Percentiles rank a stretch among this genome's conserved stretches.
Conservation (phyloP, 805 yeast species). For the Scheffersomyces lignosus region DNA sequence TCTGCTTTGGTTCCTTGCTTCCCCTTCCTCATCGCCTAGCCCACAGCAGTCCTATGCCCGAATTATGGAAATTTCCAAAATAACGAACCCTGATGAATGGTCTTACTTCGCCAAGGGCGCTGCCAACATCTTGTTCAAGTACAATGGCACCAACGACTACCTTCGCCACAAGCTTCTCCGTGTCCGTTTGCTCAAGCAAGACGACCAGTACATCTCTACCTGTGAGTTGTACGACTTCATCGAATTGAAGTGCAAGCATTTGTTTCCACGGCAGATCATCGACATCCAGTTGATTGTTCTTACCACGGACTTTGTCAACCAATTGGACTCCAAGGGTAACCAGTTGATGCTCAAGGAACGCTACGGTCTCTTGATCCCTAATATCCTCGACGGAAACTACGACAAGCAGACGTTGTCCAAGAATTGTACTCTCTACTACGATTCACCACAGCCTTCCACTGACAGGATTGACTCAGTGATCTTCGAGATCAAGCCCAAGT, state of each 20-base stretch:
- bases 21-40: too few species aligned
- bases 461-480: slow-evolving; percentile 15
- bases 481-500: slow-evolving; percentile 61
- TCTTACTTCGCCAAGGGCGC: slow-evolving; percentile 44
- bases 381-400: slow-evolving; percentile 36
- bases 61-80: slow-evolving; percentile 36
- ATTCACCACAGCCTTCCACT: slow-evolving; percentile 4
- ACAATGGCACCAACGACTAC: slow-evolving; percentile 34
- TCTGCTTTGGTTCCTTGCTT: background rate
- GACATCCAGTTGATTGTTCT: slow-evolving; percentile 33
- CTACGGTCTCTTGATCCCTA: slow-evolving; percentile 45
- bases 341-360: slow-evolving; percentile 38
- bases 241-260: slow-evolving; percentile 30
- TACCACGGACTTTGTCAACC: slow-evolving; percentile 28
- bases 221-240: slow-evolving; percentile 43
- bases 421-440: slow-evolving; percentile 32
- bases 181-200: slow-evolving; percentile 30
- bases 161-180: slow-evolving; percentile 41
- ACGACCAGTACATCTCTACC: slow-evolving; percentile 38
- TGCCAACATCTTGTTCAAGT: slow-evolving; percentile 49
- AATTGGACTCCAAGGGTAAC: slow-evolving; percentile 25
- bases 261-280: slow-evolving; percentile 29
- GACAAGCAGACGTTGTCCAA: slow-evolving; percentile 29
- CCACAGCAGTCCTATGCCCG: too few species aligned
- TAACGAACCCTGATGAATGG: slow-evolving; percentile 40